Evolutionary conservation across 768 basidiomycete genomes (phyloP), one percentile per base, ranked within the genome.

Genomic region (Lentinula lateritia): DNA sequence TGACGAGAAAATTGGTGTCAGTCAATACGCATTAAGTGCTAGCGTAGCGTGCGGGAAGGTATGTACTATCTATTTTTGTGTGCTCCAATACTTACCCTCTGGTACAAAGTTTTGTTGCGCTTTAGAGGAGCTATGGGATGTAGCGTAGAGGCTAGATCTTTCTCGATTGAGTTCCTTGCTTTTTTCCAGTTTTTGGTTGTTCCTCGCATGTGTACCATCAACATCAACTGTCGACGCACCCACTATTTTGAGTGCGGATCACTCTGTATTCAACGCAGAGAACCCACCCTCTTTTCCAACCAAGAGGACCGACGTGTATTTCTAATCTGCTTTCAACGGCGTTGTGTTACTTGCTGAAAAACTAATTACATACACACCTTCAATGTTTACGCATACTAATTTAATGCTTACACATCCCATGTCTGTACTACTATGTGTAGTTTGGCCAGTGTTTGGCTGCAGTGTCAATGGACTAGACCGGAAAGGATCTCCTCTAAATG

Each of bases 31-130:
- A 2, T 76, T 97, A 52, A 95, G 93, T 68, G 95, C 95, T 28
- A 88, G 89, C 57, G 95, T 98, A 32, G 95, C 96, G 18, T 98
- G 96, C 69, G 96, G 96, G 63, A 98, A 98, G 85, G 95, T 96
- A 69, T 36, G 56, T 20, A 38, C 58, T 63, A 16, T 28, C 20
- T 9, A 34, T 12, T n/a, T 1, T 42, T 43, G 16, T 13, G 20
- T 23, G 41, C 32, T 56, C 1, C 41, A 18, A 9, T 56, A 32
- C 55, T 56, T 15, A 57, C 60, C 34, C n/a, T 2, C 54, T n/a
- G 50, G 50, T 61, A 39, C 20, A 38, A 66, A 95, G 92, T 93
- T 95, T 72, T 93, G 92, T 70, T 93, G 92, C 68, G 88, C 90
- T 3, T 77, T 96, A 58, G 95, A 98, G 76, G 95, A 98, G 63